These are phyloP conservation scores for Dendrobium huoshanense DNA, from an alignment of 106 monocot species.

Conservation along the genomic window DNA sequence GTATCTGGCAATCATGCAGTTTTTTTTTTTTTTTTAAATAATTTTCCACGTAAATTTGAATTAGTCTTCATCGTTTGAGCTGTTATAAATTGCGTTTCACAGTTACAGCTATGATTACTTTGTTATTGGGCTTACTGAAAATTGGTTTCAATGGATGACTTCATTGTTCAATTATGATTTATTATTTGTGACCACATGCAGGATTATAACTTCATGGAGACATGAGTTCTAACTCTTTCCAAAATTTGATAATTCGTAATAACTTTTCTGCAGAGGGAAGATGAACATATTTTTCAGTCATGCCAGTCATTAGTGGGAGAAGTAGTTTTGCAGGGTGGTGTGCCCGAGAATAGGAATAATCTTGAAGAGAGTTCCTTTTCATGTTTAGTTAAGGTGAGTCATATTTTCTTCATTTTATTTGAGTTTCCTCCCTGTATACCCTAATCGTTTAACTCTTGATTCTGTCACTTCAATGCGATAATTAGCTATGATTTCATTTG, in stretches of 20 bases:
- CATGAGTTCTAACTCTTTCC: background rate
- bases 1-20: background rate
- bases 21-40: background rate
- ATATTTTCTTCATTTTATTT: background rate
- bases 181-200: too few relatives aligned
- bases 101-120: background rate
- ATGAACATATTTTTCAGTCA: constrained; percentile 16
- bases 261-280: constrained; percentile 52
- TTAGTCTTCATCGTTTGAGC: background rate
- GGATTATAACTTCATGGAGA: too few relatives aligned
- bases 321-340: constrained; percentile 6
- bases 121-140: background rate
- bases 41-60: background rate
- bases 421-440: background rate
- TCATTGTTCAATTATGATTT: background rate
- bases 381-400: constrained; percentile 69
- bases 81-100: background rate
- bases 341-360: constrained; percentile 6
- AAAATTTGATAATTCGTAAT: background rate
- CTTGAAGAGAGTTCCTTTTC: constrained; percentile 31
- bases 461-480: background rate
- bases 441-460: background rate
- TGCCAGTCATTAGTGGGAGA: constrained; percentile 8
- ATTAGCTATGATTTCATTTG: background rate
- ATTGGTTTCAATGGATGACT: background rate